These are phyloP conservation scores for Boletus hoseneyae DNA, from an alignment of 1,284 basidiomycete genomes.

Conservation along the genomic window DNA sequence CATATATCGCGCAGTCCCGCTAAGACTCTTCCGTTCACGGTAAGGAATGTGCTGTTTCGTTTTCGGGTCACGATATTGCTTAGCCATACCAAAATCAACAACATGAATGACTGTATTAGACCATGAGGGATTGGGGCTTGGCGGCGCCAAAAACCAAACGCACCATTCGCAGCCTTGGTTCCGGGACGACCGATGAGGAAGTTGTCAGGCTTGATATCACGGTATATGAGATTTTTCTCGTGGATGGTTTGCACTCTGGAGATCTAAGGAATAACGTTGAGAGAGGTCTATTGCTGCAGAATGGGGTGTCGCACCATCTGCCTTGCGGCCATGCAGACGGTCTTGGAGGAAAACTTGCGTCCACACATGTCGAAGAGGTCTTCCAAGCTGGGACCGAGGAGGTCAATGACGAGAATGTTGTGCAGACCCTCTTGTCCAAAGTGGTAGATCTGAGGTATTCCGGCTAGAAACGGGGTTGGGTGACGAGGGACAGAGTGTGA, in stretches of 20 bases:
- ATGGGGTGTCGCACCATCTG: conserved; percentile 74
- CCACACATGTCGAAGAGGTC: conserved; percentile 98
- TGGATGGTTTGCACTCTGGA: conserved; percentile 97
- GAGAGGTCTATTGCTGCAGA: conserved; percentile 1
- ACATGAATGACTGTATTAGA: conserved; percentile 64
- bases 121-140: not conserved
- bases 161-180: conserved; percentile 81
- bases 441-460: conserved; percentile 97
- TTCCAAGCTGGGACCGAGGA: conserved; percentile 95
- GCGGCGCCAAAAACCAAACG: conserved; percentile 1
- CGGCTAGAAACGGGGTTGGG: conserved; percentile 50
- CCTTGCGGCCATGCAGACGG: conserved; percentile 97
- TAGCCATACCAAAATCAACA: conserved; percentile 98
- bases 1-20: conserved; percentile 97
- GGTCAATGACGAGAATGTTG: conserved; percentile 95
- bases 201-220: conserved; percentile 99
- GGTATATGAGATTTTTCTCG: conserved; percentile 98
- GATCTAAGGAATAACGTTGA: conserved; percentile 52
- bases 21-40: conserved; percentile 97
- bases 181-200: conserved; percentile 93
- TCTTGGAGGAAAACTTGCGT: conserved; percentile 94
- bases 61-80: conserved; percentile 98
- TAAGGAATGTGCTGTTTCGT: conserved; percentile 98
- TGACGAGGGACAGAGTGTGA: conserved; percentile 8
- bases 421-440: conserved; percentile 98